These are phyloP conservation scores for Zygosaccharomyces kombuchaensis DNA, from an alignment of 805 yeast genomes.

Conservation along the genomic window DNA sequence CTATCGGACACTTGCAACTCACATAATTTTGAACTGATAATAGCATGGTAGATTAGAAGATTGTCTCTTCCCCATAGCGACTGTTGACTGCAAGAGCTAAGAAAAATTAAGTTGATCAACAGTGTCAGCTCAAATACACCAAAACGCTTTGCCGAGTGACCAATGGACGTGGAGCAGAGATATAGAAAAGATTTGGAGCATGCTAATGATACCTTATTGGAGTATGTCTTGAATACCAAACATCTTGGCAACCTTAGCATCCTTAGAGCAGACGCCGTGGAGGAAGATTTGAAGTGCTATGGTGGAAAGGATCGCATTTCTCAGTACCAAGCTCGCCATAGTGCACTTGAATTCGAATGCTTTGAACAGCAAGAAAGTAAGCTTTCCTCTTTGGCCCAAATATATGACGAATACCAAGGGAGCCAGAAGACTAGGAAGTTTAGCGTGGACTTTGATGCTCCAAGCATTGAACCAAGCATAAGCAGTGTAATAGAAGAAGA, in stretches of 20 bases:
- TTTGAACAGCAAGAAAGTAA: slow-evolving; percentile 8
- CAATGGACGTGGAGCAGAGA: slow-evolving; percentile 2
- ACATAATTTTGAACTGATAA: no score
- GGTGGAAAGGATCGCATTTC: slow-evolving; percentile 3
- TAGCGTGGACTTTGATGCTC: slow-evolving; percentile 32
- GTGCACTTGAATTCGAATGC: slow-evolving; percentile 13
- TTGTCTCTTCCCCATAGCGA: no score
- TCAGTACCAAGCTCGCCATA: slow-evolving; percentile 14
- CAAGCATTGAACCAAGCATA: neutral
- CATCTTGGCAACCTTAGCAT: slow-evolving; percentile 19
- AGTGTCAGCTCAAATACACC: neutral
- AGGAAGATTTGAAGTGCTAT: slow-evolving; percentile 9
- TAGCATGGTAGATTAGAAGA: no score
- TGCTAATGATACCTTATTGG: slow-evolving; percentile 19
- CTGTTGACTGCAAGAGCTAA: neutral
- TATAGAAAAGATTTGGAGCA: slow-evolving; percentile 7
- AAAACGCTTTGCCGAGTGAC: neutral
- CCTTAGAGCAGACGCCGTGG: slow-evolving; percentile 14
- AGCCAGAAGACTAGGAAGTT: slow-evolving; percentile 21
- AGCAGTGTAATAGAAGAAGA: neutral
- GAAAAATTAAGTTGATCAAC: neutral
- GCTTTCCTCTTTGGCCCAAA: slow-evolving; percentile 9
- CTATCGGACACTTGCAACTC: no score
- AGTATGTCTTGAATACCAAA: slow-evolving; percentile 20
- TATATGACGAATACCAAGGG: slow-evolving; percentile 19